Evolutionary conservation across 108 stramenopile genomes (phyloP).

Genomic region (Cyclotella baltica): DNA sequence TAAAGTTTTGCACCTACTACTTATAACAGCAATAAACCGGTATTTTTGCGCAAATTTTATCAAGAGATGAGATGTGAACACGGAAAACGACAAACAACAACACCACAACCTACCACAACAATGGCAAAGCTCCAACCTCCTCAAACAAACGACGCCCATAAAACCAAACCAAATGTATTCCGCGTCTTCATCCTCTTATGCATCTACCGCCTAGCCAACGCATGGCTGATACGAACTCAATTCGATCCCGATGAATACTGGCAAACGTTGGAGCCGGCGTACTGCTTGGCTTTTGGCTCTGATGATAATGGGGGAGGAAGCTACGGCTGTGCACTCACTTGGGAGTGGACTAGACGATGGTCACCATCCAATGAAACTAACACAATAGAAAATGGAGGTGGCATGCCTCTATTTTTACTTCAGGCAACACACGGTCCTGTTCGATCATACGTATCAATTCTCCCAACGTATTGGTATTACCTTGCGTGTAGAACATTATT

Average conservation of each 20-base stretch:
- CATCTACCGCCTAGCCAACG: constrained; percentile 63
- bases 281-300: constrained; percentile 70
- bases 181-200: constrained; percentile 40
- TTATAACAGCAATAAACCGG: too few relatives aligned
- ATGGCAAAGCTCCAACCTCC: too few relatives aligned
- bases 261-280: constrained; percentile 92
- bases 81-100: too few relatives aligned
- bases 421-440: constrained; percentile 74
- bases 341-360: constrained; percentile 89
- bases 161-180: constrained; percentile 20
- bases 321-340: constrained; percentile 74
- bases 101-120: too few relatives aligned
- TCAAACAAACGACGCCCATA: background rate
- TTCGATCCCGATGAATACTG: constrained; percentile 93
- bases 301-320: background rate
- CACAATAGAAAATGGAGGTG: constrained; percentile 4
- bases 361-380: constrained; percentile 7
- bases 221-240: constrained; percentile 78
- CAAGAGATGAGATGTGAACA: too few relatives aligned
- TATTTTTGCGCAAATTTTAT: too few relatives aligned
- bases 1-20: too few relatives aligned
- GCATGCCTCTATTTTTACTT: constrained; percentile 23
- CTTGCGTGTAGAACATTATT: constrained; percentile 46
- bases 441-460: constrained; percentile 78
- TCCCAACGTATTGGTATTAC: constrained; percentile 81